Percentiles rank a stretch among this genome's conserved stretches.
Conservation (phyloP, 176 grass and related monocot species). For the sorghum (Sorghum bicolor) region Sorghum_bicolor_NCBIv3 NC_012870.2:69442501-69443000, state of each 20-base stretch:
- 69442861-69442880: background rate
- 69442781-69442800: conserved; percentile 41
- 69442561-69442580: background rate
- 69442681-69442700: conserved; percentile 31
- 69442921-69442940: too few relatives aligned
- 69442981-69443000: background rate
- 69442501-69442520: background rate
- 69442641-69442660: conserved; percentile 66
- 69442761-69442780: conserved; percentile 68
- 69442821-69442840: conserved; percentile 33
- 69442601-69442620: background rate
- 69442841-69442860: background rate
- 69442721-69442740: conserved; percentile 66
- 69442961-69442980: too few relatives aligned
- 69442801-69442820: conserved; percentile 51
- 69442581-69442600: conserved; percentile 17
- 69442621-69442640: conserved; percentile 42
- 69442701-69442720: conserved; percentile 33
- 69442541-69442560: background rate
- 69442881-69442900: too few relatives aligned
- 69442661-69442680: conserved; percentile 51
- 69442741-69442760: conserved; percentile 59
- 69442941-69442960: background rate
- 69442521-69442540: background rate
- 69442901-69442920: too few relatives aligned